A percentile compares a stretch with the other conserved stretches of the same genome.
Conservation (phyloP, 169 alveolate species). For the Perkinsus marinus region DNA sequence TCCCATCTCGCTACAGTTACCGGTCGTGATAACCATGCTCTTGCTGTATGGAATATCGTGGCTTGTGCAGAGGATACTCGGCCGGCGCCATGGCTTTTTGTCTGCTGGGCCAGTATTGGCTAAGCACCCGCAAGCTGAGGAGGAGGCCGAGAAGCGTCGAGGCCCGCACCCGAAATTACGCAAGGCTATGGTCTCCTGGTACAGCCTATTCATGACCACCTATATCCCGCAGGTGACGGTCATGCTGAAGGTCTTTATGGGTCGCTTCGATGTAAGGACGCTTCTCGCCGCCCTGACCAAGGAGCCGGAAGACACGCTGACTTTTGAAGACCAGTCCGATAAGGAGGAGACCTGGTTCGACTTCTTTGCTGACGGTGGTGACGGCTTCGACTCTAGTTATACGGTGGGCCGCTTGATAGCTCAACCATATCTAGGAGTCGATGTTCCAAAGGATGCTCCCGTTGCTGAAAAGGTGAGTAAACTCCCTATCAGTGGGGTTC, state of each 20-base stretch:
- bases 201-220: not conserved
- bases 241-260: not conserved
- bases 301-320: not conserved
- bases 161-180: not conserved
- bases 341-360: not conserved
- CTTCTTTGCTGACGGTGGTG: conserved; percentile 4
- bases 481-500: not conserved
- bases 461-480: not conserved
- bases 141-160: not conserved
- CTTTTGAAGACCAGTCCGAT: not conserved
- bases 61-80: not conserved
- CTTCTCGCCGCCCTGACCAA: not conserved
- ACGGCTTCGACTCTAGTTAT: conserved; percentile 2
- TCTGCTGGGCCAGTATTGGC: not conserved
- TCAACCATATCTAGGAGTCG: not conserved
- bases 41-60: not conserved
- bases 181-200: not conserved
- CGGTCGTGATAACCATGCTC: not conserved
- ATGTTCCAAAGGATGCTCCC: not conserved
- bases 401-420: not conserved
- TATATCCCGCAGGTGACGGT: not conserved
- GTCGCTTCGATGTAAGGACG: not conserved
- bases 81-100: not conserved
- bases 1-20: not conserved
- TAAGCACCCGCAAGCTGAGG: not conserved